Evolutionary conservation across 768 basidiomycete species (phyloP), one percentile per base, ranked within the genome.

Genomic region (Paxillus ammoniavirescens): DNA sequence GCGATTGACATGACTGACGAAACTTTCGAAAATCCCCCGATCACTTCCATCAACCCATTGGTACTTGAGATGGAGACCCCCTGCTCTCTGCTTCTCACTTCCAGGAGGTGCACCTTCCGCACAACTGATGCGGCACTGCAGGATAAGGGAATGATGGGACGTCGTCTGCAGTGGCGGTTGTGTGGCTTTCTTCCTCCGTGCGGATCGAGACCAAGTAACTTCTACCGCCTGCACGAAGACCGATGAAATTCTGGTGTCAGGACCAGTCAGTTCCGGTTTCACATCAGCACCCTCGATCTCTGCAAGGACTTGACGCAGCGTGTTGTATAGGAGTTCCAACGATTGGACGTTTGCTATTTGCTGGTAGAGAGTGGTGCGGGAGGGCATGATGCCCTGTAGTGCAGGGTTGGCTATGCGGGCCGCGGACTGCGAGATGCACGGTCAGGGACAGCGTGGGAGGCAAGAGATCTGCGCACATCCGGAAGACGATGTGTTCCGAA

Each of bases 131-230:
- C 61, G 67, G 59, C 56, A 65, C 26, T 53, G 51, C 56, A 65
- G 63, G 10, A 60, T 56, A 12, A 61, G 50, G 18, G 56, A 14
- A 4, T 40, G 42, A 17, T 53, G 44, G 15, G n/a, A 36, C 2
- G 50, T 35, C 15, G 14, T 13, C 23, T 35, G 53, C 7, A 10
- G 21, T 18, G 15, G 35, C 18, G 42, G 47, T 33, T 47, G 15
- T 52, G 53, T 41, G 9, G 60, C 64, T 56, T 75, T 75, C 61
- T 76, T 77, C 61, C 84, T 71, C 15, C 87, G 75, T 2, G 83
- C 88, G 8, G 78, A 75, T 10, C 89, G 77, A 0, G 88, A 84
- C 90, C 89, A 91, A 1, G 82, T 83, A 53, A 86, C 72, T n/a
- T 65, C 59, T 6, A 56, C 43, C 12, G 70, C 72, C 8, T 37